Conservation (phyloP, 305 asterid species). For the Fraxinus floribunda region DNA sequence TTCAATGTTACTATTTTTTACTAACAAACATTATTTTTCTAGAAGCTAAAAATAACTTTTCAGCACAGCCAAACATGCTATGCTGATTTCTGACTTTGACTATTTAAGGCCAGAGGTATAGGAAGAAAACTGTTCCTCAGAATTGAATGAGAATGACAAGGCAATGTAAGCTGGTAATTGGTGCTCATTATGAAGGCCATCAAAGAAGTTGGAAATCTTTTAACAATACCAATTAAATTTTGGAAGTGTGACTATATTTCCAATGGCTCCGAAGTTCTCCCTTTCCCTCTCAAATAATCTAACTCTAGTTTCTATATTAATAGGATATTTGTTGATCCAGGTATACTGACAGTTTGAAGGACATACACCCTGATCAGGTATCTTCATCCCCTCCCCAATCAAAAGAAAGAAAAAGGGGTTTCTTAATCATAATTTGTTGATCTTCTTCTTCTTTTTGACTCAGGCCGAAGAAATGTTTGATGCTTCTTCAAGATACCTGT, state of each 20-base stretch:
- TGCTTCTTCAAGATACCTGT: slow-evolving; percentile 92
- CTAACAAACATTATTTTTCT: background rate
- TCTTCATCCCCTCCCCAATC: slow-evolving; percentile 15
- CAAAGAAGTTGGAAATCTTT: background rate
- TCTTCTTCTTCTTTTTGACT: slow-evolving; percentile 11
- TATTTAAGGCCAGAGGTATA: background rate
- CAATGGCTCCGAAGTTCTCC: background rate
- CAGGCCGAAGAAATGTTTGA: slow-evolving; percentile 96
- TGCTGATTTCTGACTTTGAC: background rate
- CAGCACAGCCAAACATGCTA: background rate
- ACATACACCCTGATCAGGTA: slow-evolving; percentile 79
- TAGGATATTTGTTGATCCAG: slow-evolving; percentile 46
- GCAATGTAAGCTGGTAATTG: background rate
- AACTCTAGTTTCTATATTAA: slow-evolving; percentile 19
- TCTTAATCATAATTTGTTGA: background rate
- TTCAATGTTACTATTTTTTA: background rate
- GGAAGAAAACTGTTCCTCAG: background rate
- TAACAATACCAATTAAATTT: background rate
- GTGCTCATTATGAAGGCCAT: background rate
- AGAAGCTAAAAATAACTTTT: background rate
- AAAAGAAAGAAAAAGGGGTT: background rate
- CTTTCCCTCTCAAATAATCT: slow-evolving; percentile 9
- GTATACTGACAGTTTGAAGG: slow-evolving; percentile 81
- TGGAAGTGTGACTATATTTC: background rate
- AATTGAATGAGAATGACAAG: background rate